These are phyloP conservation scores for Volvariella surrecta DNA, from an alignment of 1,284 basidiomycete genomes.

Conservation along the genomic window DNA sequence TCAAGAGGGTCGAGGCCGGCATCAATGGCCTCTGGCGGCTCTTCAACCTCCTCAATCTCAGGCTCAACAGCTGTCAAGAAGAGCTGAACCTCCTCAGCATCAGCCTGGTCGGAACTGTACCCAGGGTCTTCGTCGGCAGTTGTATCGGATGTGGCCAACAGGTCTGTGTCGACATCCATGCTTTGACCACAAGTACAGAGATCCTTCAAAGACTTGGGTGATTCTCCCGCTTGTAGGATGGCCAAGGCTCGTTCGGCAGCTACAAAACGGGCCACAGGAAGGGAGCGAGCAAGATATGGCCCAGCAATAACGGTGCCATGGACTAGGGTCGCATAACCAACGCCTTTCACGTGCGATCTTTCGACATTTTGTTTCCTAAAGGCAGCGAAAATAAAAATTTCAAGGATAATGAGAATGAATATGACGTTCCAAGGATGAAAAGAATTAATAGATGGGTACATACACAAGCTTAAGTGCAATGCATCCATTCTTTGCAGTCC, in stretches of 20 bases:
- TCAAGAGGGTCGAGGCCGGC: too few relatives aligned
- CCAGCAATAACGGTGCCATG: slow-evolving; percentile 51
- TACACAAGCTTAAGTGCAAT: slow-evolving; percentile 25
- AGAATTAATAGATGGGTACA: slow-evolving; percentile 9
- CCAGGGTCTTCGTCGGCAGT: slow-evolving; percentile 1
- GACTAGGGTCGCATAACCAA: slow-evolving; percentile 45
- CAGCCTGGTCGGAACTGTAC: background rate
- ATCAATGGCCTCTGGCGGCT: slow-evolving; percentile 4
- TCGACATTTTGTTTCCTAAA: slow-evolving; percentile 31
- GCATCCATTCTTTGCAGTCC: slow-evolving; percentile 52
- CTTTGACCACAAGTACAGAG: slow-evolving; percentile 46
- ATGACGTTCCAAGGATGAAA: background rate
- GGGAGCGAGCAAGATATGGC: slow-evolving; percentile 46
- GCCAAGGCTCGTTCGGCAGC: slow-evolving; percentile 51
- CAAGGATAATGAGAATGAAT: slow-evolving; percentile 6
- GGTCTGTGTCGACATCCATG: slow-evolving; percentile 9
- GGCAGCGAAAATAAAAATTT: slow-evolving; percentile 23
- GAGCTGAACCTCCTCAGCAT: slow-evolving; percentile 5
- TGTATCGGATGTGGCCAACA: background rate
- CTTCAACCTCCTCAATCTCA: slow-evolving; percentile 12
- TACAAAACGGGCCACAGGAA: slow-evolving; percentile 52
- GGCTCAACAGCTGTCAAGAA: slow-evolving; percentile 2
- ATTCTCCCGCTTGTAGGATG: slow-evolving; percentile 37
- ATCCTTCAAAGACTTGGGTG: slow-evolving; percentile 31
- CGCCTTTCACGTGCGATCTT: slow-evolving; percentile 28